Base-by-base conservation (phyloP, 352 stramenopile genomes). In the Blastocystis sp. region DNA sequence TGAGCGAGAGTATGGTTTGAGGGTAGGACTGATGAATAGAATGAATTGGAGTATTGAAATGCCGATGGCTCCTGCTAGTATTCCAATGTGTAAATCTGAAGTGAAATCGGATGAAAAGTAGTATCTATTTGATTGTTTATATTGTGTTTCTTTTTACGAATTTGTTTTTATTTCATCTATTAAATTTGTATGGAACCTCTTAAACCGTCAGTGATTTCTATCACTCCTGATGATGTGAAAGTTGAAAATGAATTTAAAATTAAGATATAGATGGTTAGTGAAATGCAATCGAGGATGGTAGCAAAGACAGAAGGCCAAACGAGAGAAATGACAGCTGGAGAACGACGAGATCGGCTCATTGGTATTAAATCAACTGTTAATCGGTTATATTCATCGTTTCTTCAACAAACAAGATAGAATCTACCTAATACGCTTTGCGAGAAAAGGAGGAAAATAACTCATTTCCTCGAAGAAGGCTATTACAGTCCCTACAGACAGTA, bases 401-500 rank as follows among this genome's bases (percentile, higher is more conserved):
- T 24, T 12, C n/a, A 73, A 77, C 65, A 77, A 77, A 77, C 65
- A 77, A n/a, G 27, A 14, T n/a, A 61, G 3, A 61, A 14, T 61
- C 19, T 35, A 14, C 1, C 66, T 46, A 81, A 63, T 81, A 81
- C 43, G 65, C 24, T 35, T 81, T 63, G 12, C 43, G n/a, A 39
- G 49, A 63, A 63, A 58, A 51, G 19, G 52, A 63, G 21, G 71
- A 51, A 61, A 81, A 81, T 3, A 81, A 35, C 29, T 81, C 71
- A 66, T 81, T 81, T n/a, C 71, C 71, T 6, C 51, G 49, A 32
- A 81, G 52, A 19, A 81, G 49, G 5, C 42, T 63, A 42, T 81
- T 81, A 37, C 71, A 81, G 2, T 81, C 71, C 14, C 39, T 42
- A 35, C 71, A 81, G 0, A 81, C 27, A 11, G 71, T 81, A 1